These are phyloP conservation scores for Lodderomyces theae DNA, from an alignment of 1,139 yeast genomes.

Conservation along the genomic window DNA sequence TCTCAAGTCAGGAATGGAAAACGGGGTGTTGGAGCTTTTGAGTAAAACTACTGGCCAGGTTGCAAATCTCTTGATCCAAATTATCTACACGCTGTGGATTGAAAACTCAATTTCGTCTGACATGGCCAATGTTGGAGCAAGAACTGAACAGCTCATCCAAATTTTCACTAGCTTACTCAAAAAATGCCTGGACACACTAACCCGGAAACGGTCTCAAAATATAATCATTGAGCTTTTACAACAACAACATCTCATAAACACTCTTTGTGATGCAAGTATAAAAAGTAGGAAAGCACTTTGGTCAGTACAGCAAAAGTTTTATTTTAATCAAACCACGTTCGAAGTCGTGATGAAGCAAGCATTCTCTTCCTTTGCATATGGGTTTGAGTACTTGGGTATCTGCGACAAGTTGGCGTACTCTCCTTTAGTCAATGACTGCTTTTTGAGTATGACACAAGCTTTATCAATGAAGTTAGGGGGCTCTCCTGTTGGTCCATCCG, in stretches of 20 bases:
- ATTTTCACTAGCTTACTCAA: background rate
- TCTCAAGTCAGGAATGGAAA: slow-evolving; percentile 15
- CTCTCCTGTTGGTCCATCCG: slow-evolving; percentile 95
- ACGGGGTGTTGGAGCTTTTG: slow-evolving; percentile 13
- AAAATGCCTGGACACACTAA: background rate
- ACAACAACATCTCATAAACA: slow-evolving; percentile 44
- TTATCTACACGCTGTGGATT: slow-evolving; percentile 49
- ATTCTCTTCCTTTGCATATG: slow-evolving; percentile 54
- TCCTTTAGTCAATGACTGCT: slow-evolving; percentile 66
- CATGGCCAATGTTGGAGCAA: slow-evolving; percentile 17
- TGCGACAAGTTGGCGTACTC: slow-evolving; percentile 77
- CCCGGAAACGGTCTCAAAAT: slow-evolving; percentile 50
- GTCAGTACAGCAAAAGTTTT: slow-evolving; percentile 55
- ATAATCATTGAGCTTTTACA: slow-evolving; percentile 68
- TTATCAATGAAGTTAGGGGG: slow-evolving; percentile 78
- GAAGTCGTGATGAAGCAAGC: slow-evolving; percentile 55
- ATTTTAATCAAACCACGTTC: slow-evolving; percentile 23
- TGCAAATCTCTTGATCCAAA: slow-evolving; percentile 54
- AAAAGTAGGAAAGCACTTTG: slow-evolving; percentile 29
- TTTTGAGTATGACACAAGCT: slow-evolving; percentile 71
- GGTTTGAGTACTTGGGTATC: slow-evolving; percentile 80
- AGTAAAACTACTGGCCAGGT: slow-evolving; percentile 56
- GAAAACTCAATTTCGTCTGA: slow-evolving; percentile 23
- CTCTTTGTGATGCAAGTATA: background rate
- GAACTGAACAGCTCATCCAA: slow-evolving; percentile 13